Conservation (phyloP, 192 early-diverging fungal species). For the Coemansia sp. region DNA sequence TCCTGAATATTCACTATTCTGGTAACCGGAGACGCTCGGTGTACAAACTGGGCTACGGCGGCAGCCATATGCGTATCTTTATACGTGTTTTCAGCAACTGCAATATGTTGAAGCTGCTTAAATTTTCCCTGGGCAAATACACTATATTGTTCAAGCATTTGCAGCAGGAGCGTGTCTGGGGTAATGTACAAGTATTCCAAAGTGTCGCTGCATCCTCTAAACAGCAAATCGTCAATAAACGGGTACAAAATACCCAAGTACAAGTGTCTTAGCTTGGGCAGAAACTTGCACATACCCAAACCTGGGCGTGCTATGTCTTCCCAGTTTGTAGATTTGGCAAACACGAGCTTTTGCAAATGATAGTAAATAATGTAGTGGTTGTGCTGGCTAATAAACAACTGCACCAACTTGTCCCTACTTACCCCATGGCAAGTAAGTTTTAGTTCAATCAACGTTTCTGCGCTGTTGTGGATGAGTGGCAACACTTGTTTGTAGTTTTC, state of each 20-base stretch:
- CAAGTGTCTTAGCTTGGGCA: constrained; percentile 14
- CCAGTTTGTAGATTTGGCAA: constrained; percentile 3
- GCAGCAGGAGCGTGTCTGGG: not conserved
- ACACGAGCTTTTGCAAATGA: constrained; percentile 4
- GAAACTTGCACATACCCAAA: not conserved
- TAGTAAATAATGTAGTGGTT: constrained; percentile 10
- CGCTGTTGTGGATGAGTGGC: constrained; percentile 15
- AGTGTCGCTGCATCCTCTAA: constrained; percentile 9
- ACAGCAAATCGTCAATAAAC: constrained; percentile 21
- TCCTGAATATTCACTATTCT: constrained; percentile 2
- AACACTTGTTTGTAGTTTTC: constrained; percentile 8
- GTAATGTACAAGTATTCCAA: constrained; percentile 13
- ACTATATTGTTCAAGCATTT: constrained; percentile 5
- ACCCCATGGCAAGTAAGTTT: constrained; percentile 6
- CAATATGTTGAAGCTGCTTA: constrained; percentile 1
- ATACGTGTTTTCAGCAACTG: not conserved
- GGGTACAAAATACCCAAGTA: constrained; percentile 13
- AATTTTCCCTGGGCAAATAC: constrained; percentile 7
- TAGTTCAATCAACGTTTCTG: constrained; percentile 6
- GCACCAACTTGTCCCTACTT: not conserved
- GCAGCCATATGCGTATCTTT: not conserved
- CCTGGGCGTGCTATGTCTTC: not conserved
- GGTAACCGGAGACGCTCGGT: constrained; percentile 2
- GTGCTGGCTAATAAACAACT: constrained; percentile 5
- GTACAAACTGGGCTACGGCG: constrained; percentile 8